These are phyloP conservation scores for Rosa rugosa DNA, from an alignment of 306 rosid species.

Conservation along the genomic window DNA sequence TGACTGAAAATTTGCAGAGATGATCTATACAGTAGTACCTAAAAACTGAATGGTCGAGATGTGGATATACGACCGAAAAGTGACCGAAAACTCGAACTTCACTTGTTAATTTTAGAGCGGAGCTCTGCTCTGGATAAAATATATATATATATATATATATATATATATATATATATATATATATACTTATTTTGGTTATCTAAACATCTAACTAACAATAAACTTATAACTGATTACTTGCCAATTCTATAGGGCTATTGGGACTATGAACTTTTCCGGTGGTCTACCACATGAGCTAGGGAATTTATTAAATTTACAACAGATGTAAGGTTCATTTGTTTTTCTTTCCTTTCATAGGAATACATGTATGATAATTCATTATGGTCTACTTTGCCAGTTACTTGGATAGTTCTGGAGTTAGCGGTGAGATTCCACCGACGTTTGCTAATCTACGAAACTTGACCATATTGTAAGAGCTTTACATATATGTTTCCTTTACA, in stretches of 20 bases:
- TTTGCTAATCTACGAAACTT: conserved; percentile 54
- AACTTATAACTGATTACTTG: not conserved
- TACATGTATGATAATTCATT: conserved; percentile 1
- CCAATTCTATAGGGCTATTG: conserved; percentile 40
- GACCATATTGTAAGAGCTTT: conserved; percentile 46
- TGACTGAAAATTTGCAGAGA: no score
- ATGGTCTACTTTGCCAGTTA: conserved; percentile 49
- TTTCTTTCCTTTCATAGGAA: not conserved
- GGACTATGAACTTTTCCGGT: conserved; percentile 65
- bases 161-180: no score
- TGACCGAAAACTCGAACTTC: no score
- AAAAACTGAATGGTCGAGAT: no score
- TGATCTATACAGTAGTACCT: no score
- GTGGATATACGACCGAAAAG: no score
- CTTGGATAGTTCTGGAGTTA: conserved; percentile 64
- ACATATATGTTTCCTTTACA: not conserved
- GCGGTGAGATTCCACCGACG: conserved; percentile 75
- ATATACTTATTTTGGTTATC: no score
- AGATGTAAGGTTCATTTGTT: conserved; percentile 48
- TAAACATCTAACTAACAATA: no score
- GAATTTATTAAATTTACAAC: conserved; percentile 38
- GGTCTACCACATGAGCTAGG: conserved; percentile 76
- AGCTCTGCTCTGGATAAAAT: no score
- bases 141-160: no score
- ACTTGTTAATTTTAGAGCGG: no score